phyloP scores from a whole-genome alignment of 2,329 filamentous ascomycete species.

The Blastomyces silverae region DNA sequence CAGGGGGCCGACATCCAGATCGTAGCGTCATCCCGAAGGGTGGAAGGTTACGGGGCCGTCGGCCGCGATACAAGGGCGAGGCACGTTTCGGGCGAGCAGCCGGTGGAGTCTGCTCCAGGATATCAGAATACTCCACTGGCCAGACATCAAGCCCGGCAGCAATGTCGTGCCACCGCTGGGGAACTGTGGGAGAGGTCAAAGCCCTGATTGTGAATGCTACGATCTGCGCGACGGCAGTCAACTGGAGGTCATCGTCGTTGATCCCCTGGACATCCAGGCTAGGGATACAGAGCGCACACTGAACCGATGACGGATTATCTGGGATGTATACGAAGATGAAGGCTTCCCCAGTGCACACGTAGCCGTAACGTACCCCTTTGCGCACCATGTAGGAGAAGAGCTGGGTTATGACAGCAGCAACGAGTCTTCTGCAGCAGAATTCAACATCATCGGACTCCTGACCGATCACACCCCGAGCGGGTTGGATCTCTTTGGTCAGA shows the following conservation, averaged over 20 bases:
- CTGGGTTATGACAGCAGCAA: constrained; percentile 27
- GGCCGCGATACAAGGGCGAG: constrained; percentile 8
- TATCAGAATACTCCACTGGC: constrained; percentile 28
- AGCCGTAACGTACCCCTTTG: constrained; percentile 25
- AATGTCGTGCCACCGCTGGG: constrained; percentile 17
- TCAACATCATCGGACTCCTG: constrained; percentile 26
- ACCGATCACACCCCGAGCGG: constrained; percentile 25
- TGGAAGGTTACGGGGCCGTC: constrained; percentile 13
- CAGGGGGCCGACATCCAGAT: constrained; percentile 14
- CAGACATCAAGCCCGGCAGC: constrained; percentile 28
- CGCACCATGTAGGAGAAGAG: constrained; percentile 30
- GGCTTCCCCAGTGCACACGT: constrained; percentile 29
- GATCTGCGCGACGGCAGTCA: constrained; percentile 36
- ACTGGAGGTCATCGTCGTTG: constrained; percentile 32
- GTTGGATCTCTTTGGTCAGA: constrained; percentile 23
- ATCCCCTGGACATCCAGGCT: constrained; percentile 25
- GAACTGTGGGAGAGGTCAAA: constrained; percentile 3
- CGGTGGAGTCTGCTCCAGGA: constrained; percentile 16
- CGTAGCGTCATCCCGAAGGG: constrained; percentile 12
- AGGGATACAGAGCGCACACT: constrained; percentile 20
- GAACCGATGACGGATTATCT: constrained; percentile 21
- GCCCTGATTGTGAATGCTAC: constrained; percentile 32
- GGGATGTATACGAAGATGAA: constrained; percentile 30
- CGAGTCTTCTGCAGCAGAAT: constrained; percentile 25
- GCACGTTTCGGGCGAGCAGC: constrained; percentile 13